These are phyloP conservation scores for Peronosclerospora sorghi DNA, from an alignment of 352 stramenopile genomes.

Conservation along the genomic window DNA sequence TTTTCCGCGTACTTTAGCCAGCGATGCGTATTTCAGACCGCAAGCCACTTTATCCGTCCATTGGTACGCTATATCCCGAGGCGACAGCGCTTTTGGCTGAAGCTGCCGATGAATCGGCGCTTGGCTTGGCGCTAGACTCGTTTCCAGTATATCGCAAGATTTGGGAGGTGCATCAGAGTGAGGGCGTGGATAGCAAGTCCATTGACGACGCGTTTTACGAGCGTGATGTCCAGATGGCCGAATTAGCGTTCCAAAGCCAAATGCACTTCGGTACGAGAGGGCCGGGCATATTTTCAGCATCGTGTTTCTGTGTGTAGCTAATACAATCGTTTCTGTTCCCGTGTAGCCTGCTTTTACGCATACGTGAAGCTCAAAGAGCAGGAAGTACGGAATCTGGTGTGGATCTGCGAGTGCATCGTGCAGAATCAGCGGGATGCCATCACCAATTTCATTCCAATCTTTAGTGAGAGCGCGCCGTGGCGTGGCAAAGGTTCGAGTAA, in stretches of 20 bases:
- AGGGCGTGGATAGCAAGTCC: conserved; percentile 90
- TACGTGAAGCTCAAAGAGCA: conserved; percentile 99
- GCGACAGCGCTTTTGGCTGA: conserved; percentile 91
- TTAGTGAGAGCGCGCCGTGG: conserved; percentile 93
- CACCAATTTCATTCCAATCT: conserved; percentile 98
- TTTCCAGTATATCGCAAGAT: conserved; percentile 96
- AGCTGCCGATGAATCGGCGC: conserved; percentile 82
- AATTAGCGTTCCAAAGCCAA: conserved; percentile 97
- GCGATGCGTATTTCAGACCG: conserved; percentile 95
- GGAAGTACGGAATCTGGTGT: conserved; percentile 99
- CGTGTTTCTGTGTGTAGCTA: background rate
- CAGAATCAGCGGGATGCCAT: conserved; percentile 98
- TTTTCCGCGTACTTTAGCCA: conserved; percentile 40
- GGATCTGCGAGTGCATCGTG: conserved; percentile 98
- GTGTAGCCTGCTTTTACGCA: conserved; percentile 90
- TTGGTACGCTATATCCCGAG: conserved; percentile 95
- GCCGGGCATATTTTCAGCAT: background rate
- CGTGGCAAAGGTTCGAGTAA: conserved; percentile 57
- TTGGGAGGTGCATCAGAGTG: conserved; percentile 92
- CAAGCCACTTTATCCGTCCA: conserved; percentile 95
- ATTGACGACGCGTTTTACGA: conserved; percentile 99
- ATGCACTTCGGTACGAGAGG: conserved; percentile 92
- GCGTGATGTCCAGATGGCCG: conserved; percentile 95
- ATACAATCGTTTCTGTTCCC: background rate
- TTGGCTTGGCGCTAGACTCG: conserved; percentile 85